Percentiles rank a stretch among this genome's conserved stretches.
These are phyloP conservation scores for Aspergillus tanneri DNA, from an alignment of 2,329 filamentous ascomycete species.

Conservation along the genomic window DNA sequence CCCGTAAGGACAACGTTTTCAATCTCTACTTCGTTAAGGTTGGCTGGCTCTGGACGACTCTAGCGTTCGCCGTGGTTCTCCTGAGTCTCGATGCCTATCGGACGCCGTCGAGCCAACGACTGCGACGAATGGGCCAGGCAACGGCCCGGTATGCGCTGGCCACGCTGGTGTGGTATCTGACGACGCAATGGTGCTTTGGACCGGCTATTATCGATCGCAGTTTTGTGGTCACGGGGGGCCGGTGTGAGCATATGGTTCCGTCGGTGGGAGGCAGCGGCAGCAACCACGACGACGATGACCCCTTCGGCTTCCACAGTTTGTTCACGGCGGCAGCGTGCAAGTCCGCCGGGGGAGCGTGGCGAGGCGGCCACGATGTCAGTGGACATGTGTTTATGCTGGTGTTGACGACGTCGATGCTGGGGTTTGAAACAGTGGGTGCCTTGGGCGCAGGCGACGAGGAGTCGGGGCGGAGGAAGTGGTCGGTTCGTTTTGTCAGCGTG, in stretches of 20 bases:
- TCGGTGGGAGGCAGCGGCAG: no score
- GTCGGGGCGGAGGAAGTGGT: conserved; percentile 55
- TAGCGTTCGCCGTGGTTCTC: conserved; percentile 69
- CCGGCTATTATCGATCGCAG: conserved; percentile 84
- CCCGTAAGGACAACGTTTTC: conserved; percentile 87
- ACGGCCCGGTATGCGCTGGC: conserved; percentile 67
- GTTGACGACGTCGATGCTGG: conserved; percentile 74
- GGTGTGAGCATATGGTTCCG: conserved; percentile 64
- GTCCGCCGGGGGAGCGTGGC: conserved; percentile 77
- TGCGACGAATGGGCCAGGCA: conserved; percentile 58
- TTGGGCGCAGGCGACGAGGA: conserved; percentile 51
- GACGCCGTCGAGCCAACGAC: conserved; percentile 42
- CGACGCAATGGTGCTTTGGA: conserved; percentile 97
- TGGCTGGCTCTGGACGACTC: conserved; percentile 88
- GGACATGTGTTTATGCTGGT: conserved; percentile 94
- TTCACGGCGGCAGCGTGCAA: conserved; percentile 80
- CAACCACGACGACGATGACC: conserved; percentile 24
- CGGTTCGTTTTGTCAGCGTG: conserved; percentile 48
- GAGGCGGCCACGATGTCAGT: conserved; percentile 92
- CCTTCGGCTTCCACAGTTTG: conserved; percentile 42
- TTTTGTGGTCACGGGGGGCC: conserved; percentile 84
- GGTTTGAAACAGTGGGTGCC: conserved; percentile 76
- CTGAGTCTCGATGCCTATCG: conserved; percentile 62
- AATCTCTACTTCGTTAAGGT: conserved; percentile 93
- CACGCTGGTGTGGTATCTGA: conserved; percentile 76